Percentiles rank a stretch among this genome's conserved stretches.
phyloP scores from a whole-genome alignment of 306 rosid species.

The Pyrus pyrifolia region DNA sequence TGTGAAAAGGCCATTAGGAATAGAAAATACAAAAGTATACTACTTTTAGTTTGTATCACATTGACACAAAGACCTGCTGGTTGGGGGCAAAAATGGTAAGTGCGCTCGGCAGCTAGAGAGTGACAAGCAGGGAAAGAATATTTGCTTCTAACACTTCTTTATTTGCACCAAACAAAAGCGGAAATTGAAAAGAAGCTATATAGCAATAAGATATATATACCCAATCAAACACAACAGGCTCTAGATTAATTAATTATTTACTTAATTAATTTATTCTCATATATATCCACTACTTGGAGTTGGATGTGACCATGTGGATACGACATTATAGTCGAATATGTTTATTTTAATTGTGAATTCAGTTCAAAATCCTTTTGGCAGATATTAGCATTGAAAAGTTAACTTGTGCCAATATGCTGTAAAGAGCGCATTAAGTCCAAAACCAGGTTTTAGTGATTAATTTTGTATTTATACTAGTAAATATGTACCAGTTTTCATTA shows the following conservation, averaged over 20 bases:
- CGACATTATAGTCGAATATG: neutral
- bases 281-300: conserved; percentile 5
- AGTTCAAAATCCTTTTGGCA: conserved; percentile 3
- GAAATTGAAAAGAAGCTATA: neutral
- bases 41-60: neutral
- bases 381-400: conserved; percentile 22
- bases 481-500: conserved; percentile 11
- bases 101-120: neutral
- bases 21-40: neutral
- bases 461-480: conserved; percentile 25
- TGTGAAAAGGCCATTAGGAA: neutral
- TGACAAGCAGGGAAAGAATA: neutral
- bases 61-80: neutral
- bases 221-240: neutral
- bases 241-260: neutral
- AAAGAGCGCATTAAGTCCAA: conserved; percentile 21
- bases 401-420: conserved; percentile 23
- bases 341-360: neutral
- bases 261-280: neutral
- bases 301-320: neutral
- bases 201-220: neutral
- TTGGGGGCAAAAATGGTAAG: conserved; percentile 1
- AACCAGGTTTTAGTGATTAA: conserved; percentile 29
- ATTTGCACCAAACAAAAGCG: neutral
- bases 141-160: neutral